These are phyloP conservation scores for Acorus gramineus DNA, from an alignment of 106 monocot genomes.

Conservation along the genomic window DNA sequence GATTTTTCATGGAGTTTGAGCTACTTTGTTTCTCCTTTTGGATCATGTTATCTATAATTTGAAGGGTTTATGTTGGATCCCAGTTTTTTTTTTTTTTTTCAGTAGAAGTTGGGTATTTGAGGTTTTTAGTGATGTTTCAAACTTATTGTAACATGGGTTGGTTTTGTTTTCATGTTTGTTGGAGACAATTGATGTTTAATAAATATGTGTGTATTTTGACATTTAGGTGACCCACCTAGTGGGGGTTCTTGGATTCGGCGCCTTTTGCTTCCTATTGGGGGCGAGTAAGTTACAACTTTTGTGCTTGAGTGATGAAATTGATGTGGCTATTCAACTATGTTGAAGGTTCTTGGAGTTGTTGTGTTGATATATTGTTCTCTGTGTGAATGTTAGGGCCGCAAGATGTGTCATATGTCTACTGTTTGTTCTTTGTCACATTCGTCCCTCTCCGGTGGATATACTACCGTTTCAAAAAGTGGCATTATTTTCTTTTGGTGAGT, in stretches of 20 bases:
- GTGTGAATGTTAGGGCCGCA: conserved; percentile 58
- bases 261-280: conserved; percentile 86
- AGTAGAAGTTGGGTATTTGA: no score
- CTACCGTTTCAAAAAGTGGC: conserved; percentile 99
- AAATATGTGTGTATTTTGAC: no score
- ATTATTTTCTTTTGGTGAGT: conserved; percentile 98
- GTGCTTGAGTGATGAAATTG: neutral
- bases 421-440: conserved; percentile 78
- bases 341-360: neutral
- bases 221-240: conserved; percentile 83
- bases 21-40: no score
- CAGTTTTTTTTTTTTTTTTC: no score
- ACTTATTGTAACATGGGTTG: no score
- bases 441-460: conserved; percentile 98
- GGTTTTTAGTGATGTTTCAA: no score
- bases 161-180: no score
- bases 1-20: no score
- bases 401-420: conserved; percentile 88
- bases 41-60: no score
- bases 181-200: no score
- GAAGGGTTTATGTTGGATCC: no score
- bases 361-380: neutral
- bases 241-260: conserved; percentile 92
- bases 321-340: neutral
- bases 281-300: conserved; percentile 55